A percentile compares a stretch with the other conserved stretches of the same genome.
Evolutionary conservation across 2,329 filamentous ascomycete species (phyloP).

Genomic region (Trichoderma endophyticum): DNA sequence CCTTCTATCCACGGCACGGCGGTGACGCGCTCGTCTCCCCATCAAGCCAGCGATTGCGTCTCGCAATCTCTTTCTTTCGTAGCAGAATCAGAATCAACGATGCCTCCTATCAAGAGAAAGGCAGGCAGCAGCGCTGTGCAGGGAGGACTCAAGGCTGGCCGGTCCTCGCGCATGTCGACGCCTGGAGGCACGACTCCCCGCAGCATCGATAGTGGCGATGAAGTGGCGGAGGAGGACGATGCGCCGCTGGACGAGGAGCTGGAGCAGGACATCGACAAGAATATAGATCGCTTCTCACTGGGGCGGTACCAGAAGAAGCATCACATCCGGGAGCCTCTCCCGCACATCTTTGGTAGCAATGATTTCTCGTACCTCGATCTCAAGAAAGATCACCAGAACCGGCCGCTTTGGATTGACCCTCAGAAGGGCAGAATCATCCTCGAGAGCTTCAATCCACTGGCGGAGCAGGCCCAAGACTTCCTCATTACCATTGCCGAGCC

Average conservation of each 20-base stretch:
- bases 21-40: background rate
- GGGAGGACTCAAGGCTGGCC: slow-evolving; percentile 53
- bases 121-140: slow-evolving; percentile 47
- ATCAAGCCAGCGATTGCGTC: slow-evolving; percentile 18
- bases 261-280: slow-evolving; percentile 54
- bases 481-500: slow-evolving; percentile 95
- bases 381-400: slow-evolving; percentile 84
- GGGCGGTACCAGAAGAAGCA: slow-evolving; percentile 49
- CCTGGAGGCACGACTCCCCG: slow-evolving; percentile 59
- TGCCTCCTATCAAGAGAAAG: slow-evolving; percentile 68
- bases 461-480: slow-evolving; percentile 86
- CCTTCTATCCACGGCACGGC: background rate
- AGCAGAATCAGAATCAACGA: slow-evolving; percentile 31
- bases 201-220: slow-evolving; percentile 55
- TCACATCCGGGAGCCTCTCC: slow-evolving; percentile 42
- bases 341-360: slow-evolving; percentile 46
- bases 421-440: slow-evolving; percentile 82
- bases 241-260: slow-evolving; percentile 50
- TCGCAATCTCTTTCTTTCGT: slow-evolving; percentile 16
- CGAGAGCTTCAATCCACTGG: slow-evolving; percentile 88
- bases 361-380: slow-evolving; percentile 81
- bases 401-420: slow-evolving; percentile 92
- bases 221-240: slow-evolving; percentile 47
- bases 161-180: slow-evolving; percentile 56
- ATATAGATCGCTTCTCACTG: slow-evolving; percentile 58